A percentile compares a stretch with the other conserved stretches of the same genome.
phyloP scores from a whole-genome alignment of 768 basidiomycete species.

The Symmetrospora coprosmae region DNA sequence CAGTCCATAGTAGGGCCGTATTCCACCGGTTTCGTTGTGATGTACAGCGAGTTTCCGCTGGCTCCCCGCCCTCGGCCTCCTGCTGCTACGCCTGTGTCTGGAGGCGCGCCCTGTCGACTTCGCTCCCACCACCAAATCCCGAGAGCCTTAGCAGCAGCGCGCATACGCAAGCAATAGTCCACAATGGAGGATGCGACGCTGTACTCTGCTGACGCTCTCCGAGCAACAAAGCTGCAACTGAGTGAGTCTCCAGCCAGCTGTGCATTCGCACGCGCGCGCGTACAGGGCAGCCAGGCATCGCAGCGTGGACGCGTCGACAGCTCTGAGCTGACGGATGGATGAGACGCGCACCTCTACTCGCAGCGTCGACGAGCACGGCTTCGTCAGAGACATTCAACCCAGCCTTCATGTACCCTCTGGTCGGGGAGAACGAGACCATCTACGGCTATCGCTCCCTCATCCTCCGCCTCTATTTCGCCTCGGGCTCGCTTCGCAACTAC shows the following conservation, averaged over 20 bases:
- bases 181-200: conserved; percentile 8
- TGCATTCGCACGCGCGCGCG: conserved; percentile 10
- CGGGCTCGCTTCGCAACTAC: conserved; percentile 67
- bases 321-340: conserved; percentile 39
- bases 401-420: conserved; percentile 90
- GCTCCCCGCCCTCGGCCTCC: no score
- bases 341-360: conserved; percentile 56
- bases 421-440: conserved; percentile 87
- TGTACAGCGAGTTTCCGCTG: no score
- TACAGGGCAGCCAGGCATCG: conserved; percentile 1
- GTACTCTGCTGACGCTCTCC: conserved; percentile 52
- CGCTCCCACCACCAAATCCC: no score
- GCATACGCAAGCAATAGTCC: no score
- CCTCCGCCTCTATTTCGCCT: conserved; percentile 72
- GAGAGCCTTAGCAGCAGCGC: no score
- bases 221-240: conserved; percentile 58
- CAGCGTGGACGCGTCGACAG: conserved; percentile 2
- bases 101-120: no score
- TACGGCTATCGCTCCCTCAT: conserved; percentile 77
- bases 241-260: conserved; percentile 42
- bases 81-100: no score
- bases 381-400: conserved; percentile 59
- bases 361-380: conserved; percentile 44
- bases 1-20: neutral
- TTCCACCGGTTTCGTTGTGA: neutral